phyloP scores from a whole-genome alignment of 116 monocot genomes.

The Posidonia oceanica region DNA sequence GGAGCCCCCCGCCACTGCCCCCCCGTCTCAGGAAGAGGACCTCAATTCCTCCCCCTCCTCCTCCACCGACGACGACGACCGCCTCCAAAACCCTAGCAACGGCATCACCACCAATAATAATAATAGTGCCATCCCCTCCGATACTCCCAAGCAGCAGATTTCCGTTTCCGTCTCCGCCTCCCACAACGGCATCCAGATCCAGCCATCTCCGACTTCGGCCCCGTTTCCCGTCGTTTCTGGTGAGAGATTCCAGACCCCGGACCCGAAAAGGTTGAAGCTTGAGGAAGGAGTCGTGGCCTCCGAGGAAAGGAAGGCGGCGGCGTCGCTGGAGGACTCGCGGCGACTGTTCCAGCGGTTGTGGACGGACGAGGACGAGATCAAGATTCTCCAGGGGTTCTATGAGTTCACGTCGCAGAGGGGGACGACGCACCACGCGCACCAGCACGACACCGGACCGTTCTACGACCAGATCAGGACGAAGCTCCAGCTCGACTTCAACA shows the following conservation, averaged over 20 bases:
- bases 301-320: conserved; percentile 9
- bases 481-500: conserved; percentile 70
- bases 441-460: conserved; percentile 90
- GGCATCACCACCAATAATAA: neutral
- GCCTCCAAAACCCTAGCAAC: neutral
- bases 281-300: conserved; percentile 1
- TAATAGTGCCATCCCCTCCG: too few relatives aligned
- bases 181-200: too few relatives aligned
- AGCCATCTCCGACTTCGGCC: too few relatives aligned
- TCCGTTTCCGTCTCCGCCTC: neutral
- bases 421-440: conserved; percentile 48
- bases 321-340: conserved; percentile 40
- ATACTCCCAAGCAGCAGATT: too few relatives aligned
- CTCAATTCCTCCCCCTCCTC: conserved; percentile 1
- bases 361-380: conserved; percentile 96
- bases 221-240: too few relatives aligned
- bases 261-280: conserved; percentile 8
- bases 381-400: conserved; percentile 62
- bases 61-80: neutral
- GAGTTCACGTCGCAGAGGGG: conserved; percentile 70
- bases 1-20: too few relatives aligned
- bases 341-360: conserved; percentile 75
- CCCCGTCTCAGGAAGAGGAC: neutral
- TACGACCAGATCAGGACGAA: conserved; percentile 65
- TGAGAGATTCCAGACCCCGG: neutral